Evolutionary conservation across 495 filamentous ascomycete genomes (phyloP), one percentile per base, ranked within the genome.

Genomic region (Pyrenula massariospora): DNA sequence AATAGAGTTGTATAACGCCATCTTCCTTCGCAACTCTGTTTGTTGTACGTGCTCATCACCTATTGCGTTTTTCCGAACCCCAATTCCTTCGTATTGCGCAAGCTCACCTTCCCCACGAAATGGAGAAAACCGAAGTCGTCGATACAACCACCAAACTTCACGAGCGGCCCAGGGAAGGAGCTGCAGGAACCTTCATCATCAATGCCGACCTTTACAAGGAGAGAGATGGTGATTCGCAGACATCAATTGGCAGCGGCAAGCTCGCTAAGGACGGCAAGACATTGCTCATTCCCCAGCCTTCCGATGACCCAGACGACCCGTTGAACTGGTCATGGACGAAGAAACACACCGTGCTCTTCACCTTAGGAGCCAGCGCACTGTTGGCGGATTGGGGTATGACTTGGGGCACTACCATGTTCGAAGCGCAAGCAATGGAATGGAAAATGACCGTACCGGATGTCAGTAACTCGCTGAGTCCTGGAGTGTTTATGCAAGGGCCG

Each of bases 401-500:
- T 12, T 79, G 73, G 73, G 77, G 77, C 19, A 68, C 70, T 1
- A 74, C 76, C 1, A 60, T 78, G 23, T 67, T 81, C 50, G 69
- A 70, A 42, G 62, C 65, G n/a, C 78, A 81, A 58, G 72, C 74
- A 1, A 61, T 68, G 24, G 69, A 73, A 24, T 79, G 75, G 75
- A 53, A 66, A n/a, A 75, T 78, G 59, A 65, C 57, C 5, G 53
- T 75, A 25, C 55, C 66, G 8, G 66, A 71, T 25, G 72, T 77
- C 10, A 66, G 72, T 0, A 70, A 69, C 8, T 78, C 75, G 15
- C 71, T 76, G 62, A 73, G 69, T 61, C 75, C 72, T 25, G 75
- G 73, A 19, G 73, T 81, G 57, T 66, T 80, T 56, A 64, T 79
- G 55, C 76, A 80, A 60, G 78, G 75, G 0, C 71, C 77, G 52